Conservation (phyloP, 345 rosid genomes). For the Turritis glabra region DNA sequence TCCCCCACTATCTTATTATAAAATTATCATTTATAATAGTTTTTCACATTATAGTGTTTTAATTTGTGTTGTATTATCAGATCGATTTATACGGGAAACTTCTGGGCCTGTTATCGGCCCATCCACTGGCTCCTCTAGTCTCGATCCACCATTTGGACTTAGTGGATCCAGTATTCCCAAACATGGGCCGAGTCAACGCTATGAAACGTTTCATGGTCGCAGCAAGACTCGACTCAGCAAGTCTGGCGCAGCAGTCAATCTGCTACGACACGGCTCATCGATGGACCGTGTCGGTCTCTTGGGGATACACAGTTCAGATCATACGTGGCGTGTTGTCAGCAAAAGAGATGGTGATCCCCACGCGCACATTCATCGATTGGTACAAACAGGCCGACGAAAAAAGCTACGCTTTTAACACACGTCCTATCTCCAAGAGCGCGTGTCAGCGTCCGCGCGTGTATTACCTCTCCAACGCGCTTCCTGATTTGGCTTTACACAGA, state of each 20-base stretch:
- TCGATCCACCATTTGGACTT: slow-evolving; percentile 74
- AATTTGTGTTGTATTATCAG: slow-evolving; percentile 34
- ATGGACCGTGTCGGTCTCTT: slow-evolving; percentile 76
- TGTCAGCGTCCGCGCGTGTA: slow-evolving; percentile 64
- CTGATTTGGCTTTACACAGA: slow-evolving; percentile 22
- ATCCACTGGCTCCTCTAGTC: slow-evolving; percentile 67
- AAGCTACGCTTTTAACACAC: slow-evolving; percentile 58
- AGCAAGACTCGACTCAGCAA: slow-evolving; percentile 60
- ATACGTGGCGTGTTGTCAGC: slow-evolving; percentile 51
- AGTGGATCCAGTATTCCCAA: slow-evolving; percentile 68
- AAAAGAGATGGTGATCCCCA: slow-evolving; percentile 54
- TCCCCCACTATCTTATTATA: not conserved
- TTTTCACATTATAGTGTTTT: not conserved
- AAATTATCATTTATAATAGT: not conserved
- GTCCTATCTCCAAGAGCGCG: slow-evolving; percentile 36
- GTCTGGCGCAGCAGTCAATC: slow-evolving; percentile 63
- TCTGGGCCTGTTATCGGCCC: slow-evolving; percentile 72
- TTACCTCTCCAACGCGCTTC: slow-evolving; percentile 44
- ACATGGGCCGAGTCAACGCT: slow-evolving; percentile 46
- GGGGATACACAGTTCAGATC: slow-evolving; percentile 83
- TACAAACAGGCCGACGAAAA: slow-evolving; percentile 35
- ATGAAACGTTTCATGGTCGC: slow-evolving; percentile 48
- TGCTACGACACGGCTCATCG: slow-evolving; percentile 55
- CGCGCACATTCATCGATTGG: slow-evolving; percentile 68
- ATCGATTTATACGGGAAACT: slow-evolving; percentile 61